Conservation (phyloP, 495 filamentous ascomycete species). For the Astrothelium subdiscretum region DNA sequence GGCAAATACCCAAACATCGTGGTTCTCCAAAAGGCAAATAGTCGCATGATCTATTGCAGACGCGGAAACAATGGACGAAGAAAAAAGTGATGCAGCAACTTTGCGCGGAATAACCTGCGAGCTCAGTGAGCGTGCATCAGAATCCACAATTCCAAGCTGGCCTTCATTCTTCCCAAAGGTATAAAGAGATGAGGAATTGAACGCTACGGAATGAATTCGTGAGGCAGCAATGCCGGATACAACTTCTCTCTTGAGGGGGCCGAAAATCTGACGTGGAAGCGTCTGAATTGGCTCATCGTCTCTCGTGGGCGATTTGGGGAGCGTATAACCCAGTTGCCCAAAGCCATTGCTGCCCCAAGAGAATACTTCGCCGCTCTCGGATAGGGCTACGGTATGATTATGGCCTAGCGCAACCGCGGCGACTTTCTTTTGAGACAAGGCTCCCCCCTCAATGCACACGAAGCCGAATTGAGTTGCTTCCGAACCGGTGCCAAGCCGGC, state of each 20-base stretch:
- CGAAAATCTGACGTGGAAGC: constrained; percentile 79
- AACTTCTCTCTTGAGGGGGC: constrained; percentile 72
- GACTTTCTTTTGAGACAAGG: constrained; percentile 58
- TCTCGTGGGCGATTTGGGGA: constrained; percentile 39
- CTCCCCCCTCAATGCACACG: constrained; percentile 62
- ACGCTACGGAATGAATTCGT: constrained; percentile 78
- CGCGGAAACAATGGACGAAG: constrained; percentile 61
- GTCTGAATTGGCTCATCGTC: constrained; percentile 73
- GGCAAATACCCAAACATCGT: constrained; percentile 84
- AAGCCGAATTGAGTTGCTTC: constrained; percentile 80
- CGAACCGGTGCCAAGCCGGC: constrained; percentile 80
- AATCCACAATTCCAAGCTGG: constrained; percentile 87
- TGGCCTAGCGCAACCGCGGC: constrained; percentile 69
- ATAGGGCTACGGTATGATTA: constrained; percentile 79
- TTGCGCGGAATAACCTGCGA: constrained; percentile 70
- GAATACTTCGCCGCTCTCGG: constrained; percentile 69
- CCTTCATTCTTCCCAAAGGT: constrained; percentile 96
- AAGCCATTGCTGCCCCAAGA: constrained; percentile 87
- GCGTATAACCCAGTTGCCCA: constrained; percentile 74
- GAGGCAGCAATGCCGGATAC: constrained; percentile 83
- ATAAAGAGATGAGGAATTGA: constrained; percentile 69
- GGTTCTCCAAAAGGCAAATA: constrained; percentile 69
- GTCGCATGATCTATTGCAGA: constrained; percentile 89
- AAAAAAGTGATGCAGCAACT: constrained; percentile 78
- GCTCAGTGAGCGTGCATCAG: constrained; percentile 81